Conservation (phyloP, 352 stramenopile genomes). For the Globisporangium abappressorium region DNA sequence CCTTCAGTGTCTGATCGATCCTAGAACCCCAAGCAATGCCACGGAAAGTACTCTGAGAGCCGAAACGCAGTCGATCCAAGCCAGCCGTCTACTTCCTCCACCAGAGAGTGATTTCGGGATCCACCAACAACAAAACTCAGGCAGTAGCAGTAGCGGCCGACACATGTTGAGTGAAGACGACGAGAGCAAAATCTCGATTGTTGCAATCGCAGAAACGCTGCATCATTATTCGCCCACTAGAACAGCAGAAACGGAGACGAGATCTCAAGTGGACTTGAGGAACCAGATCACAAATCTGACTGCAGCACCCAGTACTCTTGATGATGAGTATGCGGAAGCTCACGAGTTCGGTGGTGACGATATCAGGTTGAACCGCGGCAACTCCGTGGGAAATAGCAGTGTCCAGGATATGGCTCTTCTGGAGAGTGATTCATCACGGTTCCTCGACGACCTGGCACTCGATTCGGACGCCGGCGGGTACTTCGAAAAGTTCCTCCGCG, state of each 20-base stretch:
- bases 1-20: constrained; percentile 13
- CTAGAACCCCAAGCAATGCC: neutral
- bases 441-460: constrained; percentile 16
- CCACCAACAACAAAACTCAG: neutral
- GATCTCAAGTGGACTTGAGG: neutral
- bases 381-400: neutral
- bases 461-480: constrained; percentile 16
- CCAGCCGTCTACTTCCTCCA: constrained; percentile 1
- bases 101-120: constrained; percentile 11
- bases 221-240: constrained; percentile 7
- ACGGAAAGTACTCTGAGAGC: neutral
- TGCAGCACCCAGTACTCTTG: neutral
- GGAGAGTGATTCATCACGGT: constrained; percentile 4
- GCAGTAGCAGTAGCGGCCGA: neutral
- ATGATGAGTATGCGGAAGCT: neutral
- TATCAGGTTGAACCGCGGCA: neutral
- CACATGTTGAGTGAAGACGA: constrained; percentile 1
- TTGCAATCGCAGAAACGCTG: neutral
- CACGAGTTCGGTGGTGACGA: neutral
- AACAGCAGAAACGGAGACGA: neutral
- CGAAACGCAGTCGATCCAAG: neutral
- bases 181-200: constrained; percentile 15
- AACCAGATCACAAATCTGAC: neutral
- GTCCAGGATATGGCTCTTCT: constrained; percentile 1
- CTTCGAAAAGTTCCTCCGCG: constrained; percentile 24